A percentile compares a stretch with the other conserved stretches of the same genome.
phyloP scores from a whole-genome alignment of 208 protist species.

The Acanthamoeba triangularis region DNA sequence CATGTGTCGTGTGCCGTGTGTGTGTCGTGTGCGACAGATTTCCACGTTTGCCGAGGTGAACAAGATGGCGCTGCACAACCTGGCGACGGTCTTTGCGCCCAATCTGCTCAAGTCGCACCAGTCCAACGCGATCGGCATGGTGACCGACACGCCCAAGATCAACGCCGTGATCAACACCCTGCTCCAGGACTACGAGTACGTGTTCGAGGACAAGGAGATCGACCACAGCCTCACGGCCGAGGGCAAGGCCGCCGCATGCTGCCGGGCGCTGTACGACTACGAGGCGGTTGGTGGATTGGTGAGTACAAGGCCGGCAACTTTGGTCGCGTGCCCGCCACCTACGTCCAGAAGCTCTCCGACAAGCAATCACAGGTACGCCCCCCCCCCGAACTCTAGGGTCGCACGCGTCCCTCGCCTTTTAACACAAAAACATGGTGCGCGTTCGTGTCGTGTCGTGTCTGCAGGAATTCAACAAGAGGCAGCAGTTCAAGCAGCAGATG shows the following conservation, averaged over 20 bases:
- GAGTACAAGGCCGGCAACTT: slow-evolving; percentile 67
- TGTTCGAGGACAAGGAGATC: slow-evolving; percentile 63
- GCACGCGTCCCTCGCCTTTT: too few species aligned
- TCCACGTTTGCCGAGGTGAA: not conserved
- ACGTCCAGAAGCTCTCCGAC: slow-evolving; percentile 50
- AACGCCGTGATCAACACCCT: slow-evolving; percentile 56
- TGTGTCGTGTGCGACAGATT: not conserved
- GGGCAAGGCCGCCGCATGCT: slow-evolving; percentile 28
- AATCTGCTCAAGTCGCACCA: slow-evolving; percentile 48
- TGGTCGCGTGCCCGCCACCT: slow-evolving; percentile 43
- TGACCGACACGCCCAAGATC: slow-evolving; percentile 70
- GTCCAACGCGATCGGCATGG: slow-evolving; percentile 63
- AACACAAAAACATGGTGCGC: not conserved
- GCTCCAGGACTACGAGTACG: slow-evolving; percentile 57
- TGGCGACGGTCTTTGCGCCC: slow-evolving; percentile 67
- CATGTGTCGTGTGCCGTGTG: not conserved
- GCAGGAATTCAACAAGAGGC: not conserved
- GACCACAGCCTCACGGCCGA: slow-evolving; percentile 16
- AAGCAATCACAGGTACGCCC: slow-evolving; percentile 8
- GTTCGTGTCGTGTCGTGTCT: too few species aligned
- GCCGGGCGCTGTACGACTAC: slow-evolving; percentile 52
- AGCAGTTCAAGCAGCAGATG: slow-evolving; percentile 59
- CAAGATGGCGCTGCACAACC: slow-evolving; percentile 69
- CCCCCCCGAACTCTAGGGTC: not conserved
- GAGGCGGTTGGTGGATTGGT: slow-evolving; percentile 53